phyloP scores from a whole-genome alignment of 768 basidiomycete genomes.

The Amanita thiersii region DNA sequence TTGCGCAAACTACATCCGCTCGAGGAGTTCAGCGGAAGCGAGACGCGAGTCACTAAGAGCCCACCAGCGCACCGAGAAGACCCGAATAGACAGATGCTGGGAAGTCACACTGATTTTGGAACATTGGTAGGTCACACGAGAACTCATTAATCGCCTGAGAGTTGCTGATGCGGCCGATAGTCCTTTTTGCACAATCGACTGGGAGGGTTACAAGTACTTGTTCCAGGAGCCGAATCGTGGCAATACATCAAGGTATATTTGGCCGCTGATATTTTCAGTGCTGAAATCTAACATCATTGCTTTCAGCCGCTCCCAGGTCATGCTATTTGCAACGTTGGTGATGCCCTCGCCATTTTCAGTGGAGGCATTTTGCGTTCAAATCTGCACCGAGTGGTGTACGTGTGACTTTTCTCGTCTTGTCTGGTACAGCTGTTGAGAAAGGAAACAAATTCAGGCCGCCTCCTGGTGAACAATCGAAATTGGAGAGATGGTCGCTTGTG shows the following conservation, averaged over 20 bases:
- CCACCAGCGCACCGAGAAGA: slow-evolving; percentile 31
- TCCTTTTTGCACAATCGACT: slow-evolving; percentile 65
- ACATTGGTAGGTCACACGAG: slow-evolving; percentile 55
- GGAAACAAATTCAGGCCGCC: slow-evolving; percentile 24
- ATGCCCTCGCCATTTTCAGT: slow-evolving; percentile 53
- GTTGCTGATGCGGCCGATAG: slow-evolving; percentile 31
- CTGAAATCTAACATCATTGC: neutral
- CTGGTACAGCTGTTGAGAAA: neutral
- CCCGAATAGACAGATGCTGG: slow-evolving; percentile 36
- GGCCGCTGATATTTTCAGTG: neutral
- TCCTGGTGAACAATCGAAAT: slow-evolving; percentile 38
- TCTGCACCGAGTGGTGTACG: slow-evolving; percentile 54
- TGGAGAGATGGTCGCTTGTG: slow-evolving; percentile 51
- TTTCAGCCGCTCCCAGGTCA: slow-evolving; percentile 43
- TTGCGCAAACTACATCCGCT: slow-evolving; percentile 33
- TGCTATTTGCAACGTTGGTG: slow-evolving; percentile 56
- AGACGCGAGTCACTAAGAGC: slow-evolving; percentile 46
- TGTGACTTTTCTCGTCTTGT: slow-evolving; percentile 7
- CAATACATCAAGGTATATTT: slow-evolving; percentile 55
- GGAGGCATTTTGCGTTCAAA: slow-evolving; percentile 59
- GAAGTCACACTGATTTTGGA: slow-evolving; percentile 68
- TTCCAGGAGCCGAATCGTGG: slow-evolving; percentile 55
- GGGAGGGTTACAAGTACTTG: slow-evolving; percentile 63
- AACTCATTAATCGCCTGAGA: slow-evolving; percentile 8
- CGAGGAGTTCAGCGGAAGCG: slow-evolving; percentile 46